Conservation (phyloP, 164 flowering plant species). For the Dillenia turbinata region DNA sequence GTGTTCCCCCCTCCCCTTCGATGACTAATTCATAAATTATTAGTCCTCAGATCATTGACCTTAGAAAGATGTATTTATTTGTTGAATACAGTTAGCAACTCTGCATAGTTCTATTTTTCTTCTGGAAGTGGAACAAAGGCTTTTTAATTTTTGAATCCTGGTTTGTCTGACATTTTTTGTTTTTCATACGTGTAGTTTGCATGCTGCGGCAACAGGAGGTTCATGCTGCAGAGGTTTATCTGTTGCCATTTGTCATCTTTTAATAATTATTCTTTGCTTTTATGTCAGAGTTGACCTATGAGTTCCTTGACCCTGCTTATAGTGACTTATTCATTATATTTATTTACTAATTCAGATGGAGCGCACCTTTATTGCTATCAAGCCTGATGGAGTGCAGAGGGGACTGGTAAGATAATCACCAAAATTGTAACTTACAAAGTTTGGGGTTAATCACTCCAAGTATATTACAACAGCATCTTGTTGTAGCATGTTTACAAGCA, state of each 20-base stretch:
- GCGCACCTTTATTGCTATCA: conserved; percentile 94
- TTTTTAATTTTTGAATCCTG: background rate
- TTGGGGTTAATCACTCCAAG: too few species aligned
- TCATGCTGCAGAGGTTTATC: conserved; percentile 86
- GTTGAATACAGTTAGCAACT: background rate
- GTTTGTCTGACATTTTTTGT: conserved; percentile 1
- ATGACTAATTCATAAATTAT: background rate
- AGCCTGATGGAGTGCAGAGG: conserved; percentile 99
- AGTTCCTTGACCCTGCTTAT: background rate
- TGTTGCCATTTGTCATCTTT: background rate
- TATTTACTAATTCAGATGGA: conserved; percentile 51
- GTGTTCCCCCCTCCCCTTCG: background rate
- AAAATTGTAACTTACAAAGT: too few species aligned
- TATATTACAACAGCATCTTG: background rate
- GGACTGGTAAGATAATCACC: conserved; percentile 63
- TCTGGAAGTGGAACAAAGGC: background rate
- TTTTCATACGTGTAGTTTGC: conserved; percentile 45
- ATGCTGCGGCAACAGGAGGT: conserved; percentile 94
- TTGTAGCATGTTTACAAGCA: too few species aligned
- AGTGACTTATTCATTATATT: background rate
- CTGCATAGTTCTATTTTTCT: background rate
- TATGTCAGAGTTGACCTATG: too few species aligned
- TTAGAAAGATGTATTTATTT: too few species aligned
- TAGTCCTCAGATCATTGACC: background rate
- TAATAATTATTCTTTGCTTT: background rate